A percentile compares a stretch with the other conserved stretches of the same genome.
Conservation (phyloP, 257 asterid species). For the Penstemon eatonii region DNA sequence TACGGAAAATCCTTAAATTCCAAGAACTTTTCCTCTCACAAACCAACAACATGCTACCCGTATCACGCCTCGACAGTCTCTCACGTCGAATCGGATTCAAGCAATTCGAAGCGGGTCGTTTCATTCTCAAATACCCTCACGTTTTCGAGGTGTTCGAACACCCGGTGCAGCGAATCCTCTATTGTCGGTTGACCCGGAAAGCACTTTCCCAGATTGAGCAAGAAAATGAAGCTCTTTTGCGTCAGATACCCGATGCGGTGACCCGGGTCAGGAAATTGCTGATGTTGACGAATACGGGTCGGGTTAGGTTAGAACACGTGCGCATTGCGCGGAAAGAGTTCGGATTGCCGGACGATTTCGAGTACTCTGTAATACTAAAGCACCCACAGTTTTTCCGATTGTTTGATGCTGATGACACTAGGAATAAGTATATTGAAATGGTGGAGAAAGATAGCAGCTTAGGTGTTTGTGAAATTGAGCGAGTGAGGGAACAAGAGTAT, state of each 20-base stretch:
- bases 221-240: constrained; percentile 64
- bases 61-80: constrained; percentile 61
- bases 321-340: constrained; percentile 77
- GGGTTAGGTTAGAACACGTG: constrained; percentile 74
- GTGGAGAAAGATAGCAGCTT: constrained; percentile 58
- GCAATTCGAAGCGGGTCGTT: constrained; percentile 66
- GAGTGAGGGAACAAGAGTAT: constrained; percentile 68
- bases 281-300: constrained; percentile 69
- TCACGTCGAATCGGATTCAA: constrained; percentile 74
- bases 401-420: constrained; percentile 81
- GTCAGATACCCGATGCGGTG: constrained; percentile 63
- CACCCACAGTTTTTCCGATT: constrained; percentile 63
- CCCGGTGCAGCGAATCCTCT: constrained; percentile 84
- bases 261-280: constrained; percentile 62
- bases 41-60: constrained; percentile 57
- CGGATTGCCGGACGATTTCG: constrained; percentile 88
- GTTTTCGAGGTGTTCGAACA: constrained; percentile 88
- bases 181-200: constrained; percentile 62
- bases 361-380: constrained; percentile 65
- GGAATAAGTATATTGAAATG: constrained; percentile 71
- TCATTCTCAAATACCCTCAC: constrained; percentile 78
- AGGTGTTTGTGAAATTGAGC: constrained; percentile 69
- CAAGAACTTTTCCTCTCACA: constrained; percentile 69
- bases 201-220: constrained; percentile 63
- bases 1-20: constrained; percentile 68